These are phyloP conservation scores for Xerocomus amazonicus DNA, from an alignment of 1,284 basidiomycete species.

Conservation along the genomic window DNA sequence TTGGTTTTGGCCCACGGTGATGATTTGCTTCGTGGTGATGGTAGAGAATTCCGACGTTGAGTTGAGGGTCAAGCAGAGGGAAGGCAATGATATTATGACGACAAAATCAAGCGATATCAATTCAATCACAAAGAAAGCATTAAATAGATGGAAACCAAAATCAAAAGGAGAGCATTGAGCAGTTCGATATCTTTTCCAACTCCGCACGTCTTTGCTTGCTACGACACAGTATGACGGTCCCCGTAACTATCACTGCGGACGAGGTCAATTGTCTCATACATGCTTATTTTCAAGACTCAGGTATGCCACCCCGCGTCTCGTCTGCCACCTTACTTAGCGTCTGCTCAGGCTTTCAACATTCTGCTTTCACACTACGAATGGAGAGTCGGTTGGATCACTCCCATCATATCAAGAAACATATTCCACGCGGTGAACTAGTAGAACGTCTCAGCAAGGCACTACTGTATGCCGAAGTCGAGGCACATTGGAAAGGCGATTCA, in stretches of 20 bases:
- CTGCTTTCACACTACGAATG: slow-evolving; percentile 68
- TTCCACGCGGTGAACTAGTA: slow-evolving; percentile 79
- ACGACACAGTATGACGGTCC: slow-evolving; percentile 34
- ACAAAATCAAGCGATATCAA: no score
- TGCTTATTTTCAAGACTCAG: slow-evolving; percentile 78
- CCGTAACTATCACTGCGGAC: slow-evolving; percentile 69
- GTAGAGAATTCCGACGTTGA: no score
- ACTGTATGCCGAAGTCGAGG: slow-evolving; percentile 80
- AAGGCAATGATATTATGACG: no score
- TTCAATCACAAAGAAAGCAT: no score
- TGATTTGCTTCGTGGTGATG: no score
- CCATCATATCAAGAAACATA: slow-evolving; percentile 60
- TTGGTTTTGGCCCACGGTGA: no score
- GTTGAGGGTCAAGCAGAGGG: no score
- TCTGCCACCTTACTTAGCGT: slow-evolving; percentile 7
- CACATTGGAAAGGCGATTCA: slow-evolving; percentile 65
- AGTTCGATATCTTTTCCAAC: slow-evolving; percentile 35
- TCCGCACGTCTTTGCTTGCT: slow-evolving; percentile 19
- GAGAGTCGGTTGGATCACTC: slow-evolving; percentile 70
- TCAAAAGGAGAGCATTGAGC: no score
- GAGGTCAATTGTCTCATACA: slow-evolving; percentile 83
- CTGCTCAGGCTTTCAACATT: slow-evolving; percentile 64
- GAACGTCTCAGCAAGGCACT: slow-evolving; percentile 78
- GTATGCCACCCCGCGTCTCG: slow-evolving; percentile 34
- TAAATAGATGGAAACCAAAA: no score